Conservation (phyloP, 2,329 filamentous ascomycete genomes). For the Alternaria triticina region DNA sequence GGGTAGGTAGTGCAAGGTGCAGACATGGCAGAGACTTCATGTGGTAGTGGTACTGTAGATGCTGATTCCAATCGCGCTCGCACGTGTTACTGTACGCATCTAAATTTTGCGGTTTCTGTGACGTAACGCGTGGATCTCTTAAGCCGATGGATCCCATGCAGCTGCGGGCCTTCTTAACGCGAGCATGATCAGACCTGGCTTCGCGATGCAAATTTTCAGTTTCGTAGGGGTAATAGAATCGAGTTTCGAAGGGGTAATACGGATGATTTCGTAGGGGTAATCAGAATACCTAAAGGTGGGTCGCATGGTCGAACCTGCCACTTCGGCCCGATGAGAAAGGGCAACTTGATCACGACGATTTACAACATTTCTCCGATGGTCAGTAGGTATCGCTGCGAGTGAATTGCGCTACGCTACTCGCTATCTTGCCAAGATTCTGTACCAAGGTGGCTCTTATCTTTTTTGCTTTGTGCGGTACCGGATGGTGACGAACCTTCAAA, state of each 20-base stretch:
- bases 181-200: slow-evolving; percentile 1
- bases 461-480: slow-evolving; percentile 14
- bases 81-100: neutral
- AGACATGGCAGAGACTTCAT: neutral
- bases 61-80: neutral
- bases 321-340: slow-evolving; percentile 24
- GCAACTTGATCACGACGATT: slow-evolving; percentile 10
- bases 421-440: slow-evolving; percentile 5
- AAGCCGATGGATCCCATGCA: slow-evolving; percentile 32
- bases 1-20: neutral
- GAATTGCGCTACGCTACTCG: slow-evolving; percentile 2
- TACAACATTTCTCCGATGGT: neutral
- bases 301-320: slow-evolving; percentile 7
- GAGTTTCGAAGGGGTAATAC: slow-evolving; percentile 46
- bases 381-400: neutral
- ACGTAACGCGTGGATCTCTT: slow-evolving; percentile 9
- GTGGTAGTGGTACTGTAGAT: neutral
- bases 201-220: slow-evolving; percentile 40
- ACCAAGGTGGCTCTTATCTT: slow-evolving; percentile 9
- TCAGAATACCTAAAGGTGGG: slow-evolving; percentile 21
- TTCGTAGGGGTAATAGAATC: slow-evolving; percentile 46
- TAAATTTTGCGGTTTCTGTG: slow-evolving; percentile 11
- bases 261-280: slow-evolving; percentile 42
- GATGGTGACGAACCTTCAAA: slow-evolving; percentile 7
- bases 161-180: slow-evolving; percentile 4